Evolutionary conservation across 1,139 yeast genomes (phyloP).

Genomic region (Candida smagusa): DNA sequence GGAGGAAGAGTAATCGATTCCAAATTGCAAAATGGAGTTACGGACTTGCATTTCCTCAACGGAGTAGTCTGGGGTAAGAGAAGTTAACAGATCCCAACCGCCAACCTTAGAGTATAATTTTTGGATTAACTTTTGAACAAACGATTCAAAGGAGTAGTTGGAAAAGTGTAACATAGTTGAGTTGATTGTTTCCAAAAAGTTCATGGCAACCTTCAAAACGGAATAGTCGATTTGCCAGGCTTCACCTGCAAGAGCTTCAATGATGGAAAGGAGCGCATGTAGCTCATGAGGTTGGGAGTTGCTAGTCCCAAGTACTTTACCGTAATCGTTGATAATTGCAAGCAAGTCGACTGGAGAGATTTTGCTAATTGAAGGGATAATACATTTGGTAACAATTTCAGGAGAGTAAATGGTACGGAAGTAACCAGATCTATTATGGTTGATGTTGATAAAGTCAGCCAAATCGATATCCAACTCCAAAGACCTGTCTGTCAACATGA

Average conservation of each 20-base stretch:
- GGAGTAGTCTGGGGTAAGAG: constrained; percentile 11
- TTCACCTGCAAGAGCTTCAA: constrained; percentile 21
- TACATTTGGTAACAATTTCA: constrained; percentile 16
- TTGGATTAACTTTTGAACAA: constrained; percentile 20
- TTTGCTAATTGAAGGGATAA: constrained; percentile 22
- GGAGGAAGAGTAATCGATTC: constrained; percentile 25
- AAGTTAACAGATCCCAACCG: constrained; percentile 18
- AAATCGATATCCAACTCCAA: constrained; percentile 30
- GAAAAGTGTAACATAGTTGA: constrained; percentile 27
- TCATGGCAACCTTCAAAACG: constrained; percentile 30
- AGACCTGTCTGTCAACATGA: constrained; percentile 48
- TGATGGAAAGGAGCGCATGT: constrained; percentile 24
- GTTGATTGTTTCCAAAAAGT: constrained; percentile 31
- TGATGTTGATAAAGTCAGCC: constrained; percentile 27
- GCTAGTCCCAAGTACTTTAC: constrained; percentile 26
- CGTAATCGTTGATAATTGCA: constrained; percentile 36
- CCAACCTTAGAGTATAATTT: constrained; percentile 22
- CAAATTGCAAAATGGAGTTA: constrained; percentile 37
- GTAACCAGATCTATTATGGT: constrained; percentile 46
- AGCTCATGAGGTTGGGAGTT: constrained; percentile 21
- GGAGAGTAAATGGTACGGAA: constrained; percentile 33
- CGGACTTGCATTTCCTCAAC: constrained; percentile 38
- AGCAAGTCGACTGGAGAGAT: constrained; percentile 29
- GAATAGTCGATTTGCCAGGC: constrained; percentile 21
- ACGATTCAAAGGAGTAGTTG: constrained; percentile 20